phyloP scores from a whole-genome alignment of 208 protist species.

The Leishmania guyanensis region DNA sequence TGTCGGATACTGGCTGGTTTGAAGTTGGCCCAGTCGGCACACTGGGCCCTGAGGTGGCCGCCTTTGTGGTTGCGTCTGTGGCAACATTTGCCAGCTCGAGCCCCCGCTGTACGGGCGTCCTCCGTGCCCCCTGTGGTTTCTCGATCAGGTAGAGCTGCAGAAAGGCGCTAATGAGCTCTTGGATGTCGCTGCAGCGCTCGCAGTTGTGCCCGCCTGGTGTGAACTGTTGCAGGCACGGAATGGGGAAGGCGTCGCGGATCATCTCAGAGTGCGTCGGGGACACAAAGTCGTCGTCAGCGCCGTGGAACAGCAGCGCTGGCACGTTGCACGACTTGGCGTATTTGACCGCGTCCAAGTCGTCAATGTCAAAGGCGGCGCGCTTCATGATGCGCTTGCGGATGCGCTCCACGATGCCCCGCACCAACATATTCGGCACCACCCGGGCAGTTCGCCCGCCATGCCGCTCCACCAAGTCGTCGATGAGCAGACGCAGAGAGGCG shows the following conservation, averaged over 20 bases:
- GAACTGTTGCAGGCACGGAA: constrained; percentile 67
- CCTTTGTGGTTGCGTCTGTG: background rate
- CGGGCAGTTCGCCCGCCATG: constrained; percentile 45
- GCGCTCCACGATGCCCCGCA: constrained; percentile 77
- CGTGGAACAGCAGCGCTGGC: constrained; percentile 92
- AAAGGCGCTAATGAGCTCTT: constrained; percentile 81
- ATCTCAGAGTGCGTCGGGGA: constrained; percentile 70
- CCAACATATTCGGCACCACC: constrained; percentile 75
- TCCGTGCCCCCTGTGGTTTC: constrained; percentile 41
- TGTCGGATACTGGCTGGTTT: background rate
- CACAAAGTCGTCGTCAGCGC: constrained; percentile 93
- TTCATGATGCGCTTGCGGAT: constrained; percentile 89
- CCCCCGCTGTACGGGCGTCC: constrained; percentile 12
- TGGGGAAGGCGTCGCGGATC: constrained; percentile 63
- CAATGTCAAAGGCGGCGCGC: constrained; percentile 94
- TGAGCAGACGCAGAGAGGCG: constrained; percentile 75
- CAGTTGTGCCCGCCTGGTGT: constrained; percentile 94
- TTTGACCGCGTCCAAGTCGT: constrained; percentile 87
- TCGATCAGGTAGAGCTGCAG: constrained; percentile 81
- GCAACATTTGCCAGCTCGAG: background rate
- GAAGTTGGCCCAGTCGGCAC: background rate
- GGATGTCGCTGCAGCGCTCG: constrained; percentile 75
- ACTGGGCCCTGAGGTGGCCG: background rate
- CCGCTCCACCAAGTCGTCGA: constrained; percentile 79
- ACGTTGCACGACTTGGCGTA: constrained; percentile 83